Evolutionary conservation across 306 rosid species (phyloP).

Genomic region (barrel medic (Medicago truncatula)): DNA sequence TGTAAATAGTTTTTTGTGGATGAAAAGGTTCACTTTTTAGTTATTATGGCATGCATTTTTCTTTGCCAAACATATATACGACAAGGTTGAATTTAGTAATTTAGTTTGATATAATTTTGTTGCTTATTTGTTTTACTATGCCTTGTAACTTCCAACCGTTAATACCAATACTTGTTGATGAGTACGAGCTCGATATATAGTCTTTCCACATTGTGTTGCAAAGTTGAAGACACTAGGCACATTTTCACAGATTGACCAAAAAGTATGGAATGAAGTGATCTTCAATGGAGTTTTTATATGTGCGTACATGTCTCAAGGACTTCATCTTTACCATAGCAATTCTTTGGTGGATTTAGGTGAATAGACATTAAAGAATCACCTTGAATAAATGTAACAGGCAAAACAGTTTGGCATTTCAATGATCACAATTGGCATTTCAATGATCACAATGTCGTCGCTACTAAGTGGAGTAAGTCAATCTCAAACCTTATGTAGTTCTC

Average conservation of each 20-base stretch:
- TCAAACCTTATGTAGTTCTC: no score
- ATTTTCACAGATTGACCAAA: neutral
- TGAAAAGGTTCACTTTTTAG: slow-evolving; percentile 11
- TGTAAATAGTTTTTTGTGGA: slow-evolving; percentile 30
- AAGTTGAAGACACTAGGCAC: neutral
- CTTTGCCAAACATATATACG: neutral
- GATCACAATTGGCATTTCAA: neutral
- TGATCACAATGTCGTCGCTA: no score
- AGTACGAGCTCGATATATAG: neutral
- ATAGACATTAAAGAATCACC: neutral
- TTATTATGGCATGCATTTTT: neutral
- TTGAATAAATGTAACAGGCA: neutral
- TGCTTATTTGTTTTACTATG: no score
- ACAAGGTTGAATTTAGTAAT: no score
- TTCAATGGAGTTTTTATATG: neutral
- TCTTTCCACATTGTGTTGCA: neutral
- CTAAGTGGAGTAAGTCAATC: no score
- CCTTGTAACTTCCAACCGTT: no score
- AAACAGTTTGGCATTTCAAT: neutral
- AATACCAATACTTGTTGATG: no score
- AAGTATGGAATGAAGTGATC: neutral
- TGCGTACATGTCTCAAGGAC: neutral
- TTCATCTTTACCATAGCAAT: neutral
- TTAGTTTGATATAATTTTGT: no score
- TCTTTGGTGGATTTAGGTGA: neutral